A percentile compares a stretch with the other conserved stretches of the same genome.
phyloP scores from a whole-genome alignment of 306 rosid genomes.

The Fagus sylvatica region DNA sequence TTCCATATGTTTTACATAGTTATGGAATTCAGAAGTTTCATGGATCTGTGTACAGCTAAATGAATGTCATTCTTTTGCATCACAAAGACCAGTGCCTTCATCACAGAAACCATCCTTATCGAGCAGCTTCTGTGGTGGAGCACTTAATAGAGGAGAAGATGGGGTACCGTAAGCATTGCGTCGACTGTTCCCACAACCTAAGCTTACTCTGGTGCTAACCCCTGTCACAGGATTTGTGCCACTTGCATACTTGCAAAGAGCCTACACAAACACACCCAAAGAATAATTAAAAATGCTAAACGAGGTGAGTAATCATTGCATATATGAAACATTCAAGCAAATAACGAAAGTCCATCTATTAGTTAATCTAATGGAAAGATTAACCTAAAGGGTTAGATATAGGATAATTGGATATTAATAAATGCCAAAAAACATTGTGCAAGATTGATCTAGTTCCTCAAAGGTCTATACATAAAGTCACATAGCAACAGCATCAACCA shows the following conservation, averaged over 20 bases:
- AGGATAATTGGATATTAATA: neutral
- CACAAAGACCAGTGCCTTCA: slow-evolving; percentile 70
- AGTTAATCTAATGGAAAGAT: neutral
- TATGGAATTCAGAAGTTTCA: neutral
- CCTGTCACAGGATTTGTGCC: slow-evolving; percentile 60
- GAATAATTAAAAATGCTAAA: neutral
- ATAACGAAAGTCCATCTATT: neutral
- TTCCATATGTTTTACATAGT: neutral
- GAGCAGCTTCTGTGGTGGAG: slow-evolving; percentile 70
- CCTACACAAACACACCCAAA: slow-evolving; percentile 21
- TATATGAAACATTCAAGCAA: neutral
- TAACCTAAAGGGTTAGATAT: neutral
- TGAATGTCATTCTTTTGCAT: slow-evolving; percentile 34
- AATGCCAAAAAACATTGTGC: neutral
- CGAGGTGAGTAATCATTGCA: neutral
- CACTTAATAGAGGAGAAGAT: slow-evolving; percentile 74
- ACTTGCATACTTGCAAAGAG: slow-evolving; percentile 62
- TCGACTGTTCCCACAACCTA: slow-evolving; percentile 84
- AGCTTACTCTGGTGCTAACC: slow-evolving; percentile 56
- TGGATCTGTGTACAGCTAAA: slow-evolving; percentile 9
- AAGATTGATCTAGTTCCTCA: neutral
- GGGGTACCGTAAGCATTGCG: slow-evolving; percentile 74
- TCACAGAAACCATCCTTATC: slow-evolving; percentile 63
- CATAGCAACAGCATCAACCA: neutral
- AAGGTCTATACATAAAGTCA: neutral